Evolutionary conservation across 345 rosid species (phyloP).

Genomic region (Ricinus communis): DNA sequence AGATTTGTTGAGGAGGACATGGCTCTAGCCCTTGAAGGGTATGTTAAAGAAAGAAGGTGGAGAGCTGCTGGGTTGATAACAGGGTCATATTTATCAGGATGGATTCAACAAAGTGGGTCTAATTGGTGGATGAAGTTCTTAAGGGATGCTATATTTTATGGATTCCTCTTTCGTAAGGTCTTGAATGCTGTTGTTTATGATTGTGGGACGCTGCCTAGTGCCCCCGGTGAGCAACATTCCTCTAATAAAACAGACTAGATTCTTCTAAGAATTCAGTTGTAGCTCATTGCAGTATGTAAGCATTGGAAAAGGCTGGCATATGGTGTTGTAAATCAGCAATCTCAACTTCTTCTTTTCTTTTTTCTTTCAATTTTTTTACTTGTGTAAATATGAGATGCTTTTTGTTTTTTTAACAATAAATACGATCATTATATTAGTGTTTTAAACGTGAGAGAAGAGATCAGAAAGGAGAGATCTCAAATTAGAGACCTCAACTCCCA

Average conservation of each 20-base stretch:
- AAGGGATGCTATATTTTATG: conserved; percentile 29
- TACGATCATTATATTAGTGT: too few species aligned
- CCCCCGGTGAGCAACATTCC: background rate
- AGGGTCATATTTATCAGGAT: conserved; percentile 36
- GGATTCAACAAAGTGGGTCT: conserved; percentile 38
- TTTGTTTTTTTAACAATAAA: too few species aligned
- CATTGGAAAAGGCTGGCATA: too few species aligned
- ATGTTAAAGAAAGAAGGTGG: conserved; percentile 39
- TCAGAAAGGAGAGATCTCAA: too few species aligned
- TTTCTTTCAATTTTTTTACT: too few species aligned
- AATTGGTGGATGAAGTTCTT: conserved; percentile 34
- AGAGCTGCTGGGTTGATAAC: conserved; percentile 24
- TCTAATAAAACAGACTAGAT: conserved; percentile 3
- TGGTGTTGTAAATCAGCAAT: too few species aligned
- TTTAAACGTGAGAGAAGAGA: too few species aligned
- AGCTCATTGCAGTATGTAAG: too few species aligned
- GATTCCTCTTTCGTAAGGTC: background rate
- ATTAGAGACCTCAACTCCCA: too few species aligned
- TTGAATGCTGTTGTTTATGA: conserved; percentile 15
- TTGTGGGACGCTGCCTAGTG: conserved; percentile 39
- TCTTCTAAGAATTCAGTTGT: too few species aligned
- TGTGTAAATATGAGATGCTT: too few species aligned
- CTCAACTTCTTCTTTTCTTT: too few species aligned
- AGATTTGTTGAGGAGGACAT: conserved; percentile 11
- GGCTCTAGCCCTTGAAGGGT: conserved; percentile 20